Evolutionary conservation across 768 basidiomycete species (phyloP).

Genomic region (Leccinum imitatum): DNA sequence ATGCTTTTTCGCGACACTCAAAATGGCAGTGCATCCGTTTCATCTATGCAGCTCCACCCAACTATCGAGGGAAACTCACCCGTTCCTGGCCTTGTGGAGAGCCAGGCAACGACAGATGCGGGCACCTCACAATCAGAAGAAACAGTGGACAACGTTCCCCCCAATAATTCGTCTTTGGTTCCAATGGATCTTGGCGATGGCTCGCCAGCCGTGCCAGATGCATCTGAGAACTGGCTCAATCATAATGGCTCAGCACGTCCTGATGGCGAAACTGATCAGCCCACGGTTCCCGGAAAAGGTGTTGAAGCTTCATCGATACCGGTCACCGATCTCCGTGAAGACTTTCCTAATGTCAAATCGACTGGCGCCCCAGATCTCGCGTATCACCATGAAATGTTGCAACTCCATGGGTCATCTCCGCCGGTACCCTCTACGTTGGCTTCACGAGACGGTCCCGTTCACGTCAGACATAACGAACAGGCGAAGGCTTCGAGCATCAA

Average conservation of each 20-base stretch:
- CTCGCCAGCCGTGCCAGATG: neutral
- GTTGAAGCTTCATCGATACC: neutral
- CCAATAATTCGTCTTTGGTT: neutral
- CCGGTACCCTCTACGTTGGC: neutral
- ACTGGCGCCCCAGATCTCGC: neutral
- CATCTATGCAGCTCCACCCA: neutral
- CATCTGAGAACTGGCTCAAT: neutral
- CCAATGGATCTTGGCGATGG: constrained; percentile 1
- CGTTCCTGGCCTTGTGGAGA: neutral
- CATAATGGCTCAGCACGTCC: neutral
- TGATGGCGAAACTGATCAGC: constrained; percentile 2
- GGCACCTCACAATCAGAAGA: constrained; percentile 6
- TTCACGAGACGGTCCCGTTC: neutral
- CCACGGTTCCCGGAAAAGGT: neutral
- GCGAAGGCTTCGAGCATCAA: neutral
- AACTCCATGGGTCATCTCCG: neutral
- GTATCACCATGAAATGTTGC: neutral
- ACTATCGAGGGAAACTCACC: neutral
- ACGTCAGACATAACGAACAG: constrained; percentile 1
- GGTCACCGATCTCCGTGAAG: neutral
- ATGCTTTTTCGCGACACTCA: neutral
- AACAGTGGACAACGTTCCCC: neutral
- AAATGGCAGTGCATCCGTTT: constrained; percentile 1
- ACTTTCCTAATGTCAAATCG: neutral
- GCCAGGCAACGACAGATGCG: neutral